A percentile compares a stretch with the other conserved stretches of the same genome.
These are phyloP conservation scores for Trichocomaceae sp. DNA, from an alignment of 2,329 filamentous ascomycete genomes.

Conservation along the genomic window DNA sequence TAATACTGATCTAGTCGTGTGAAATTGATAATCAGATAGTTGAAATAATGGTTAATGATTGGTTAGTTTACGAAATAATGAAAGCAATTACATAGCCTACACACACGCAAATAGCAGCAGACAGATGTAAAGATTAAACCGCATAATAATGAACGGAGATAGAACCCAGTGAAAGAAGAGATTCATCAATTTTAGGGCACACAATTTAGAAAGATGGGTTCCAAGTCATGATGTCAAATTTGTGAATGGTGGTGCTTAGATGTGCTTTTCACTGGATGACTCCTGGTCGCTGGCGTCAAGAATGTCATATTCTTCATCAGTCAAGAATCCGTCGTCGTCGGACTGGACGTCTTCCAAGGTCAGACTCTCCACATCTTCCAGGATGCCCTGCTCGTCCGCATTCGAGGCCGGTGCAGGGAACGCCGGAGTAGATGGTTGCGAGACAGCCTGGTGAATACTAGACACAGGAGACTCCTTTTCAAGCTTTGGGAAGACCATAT, in stretches of 20 bases:
- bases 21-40: not conserved
- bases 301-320: conserved; percentile 97
- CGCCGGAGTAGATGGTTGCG: conserved; percentile 37
- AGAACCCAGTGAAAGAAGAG: not conserved
- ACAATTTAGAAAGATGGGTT: not conserved
- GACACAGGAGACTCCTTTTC: conserved; percentile 85
- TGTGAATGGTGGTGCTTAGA: not conserved
- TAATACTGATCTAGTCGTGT: too few species aligned
- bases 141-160: not conserved
- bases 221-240: not conserved
- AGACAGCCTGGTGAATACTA: conserved; percentile 61
- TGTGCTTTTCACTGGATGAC: conserved; percentile 44
- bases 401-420: conserved; percentile 33
- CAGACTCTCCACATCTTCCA: conserved; percentile 38
- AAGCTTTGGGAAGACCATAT: conserved; percentile 95
- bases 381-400: conserved; percentile 46
- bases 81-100: not conserved
- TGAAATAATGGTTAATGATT: not conserved
- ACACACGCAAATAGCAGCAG: conserved; percentile 1
- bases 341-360: conserved; percentile 7
- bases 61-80: not conserved
- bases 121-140: not conserved
- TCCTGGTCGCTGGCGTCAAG: conserved; percentile 93
- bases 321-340: conserved; percentile 75
- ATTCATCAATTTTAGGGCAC: not conserved